Base-by-base conservation (phyloP, 2,329 filamentous ascomycete genomes). In the Lecanicillium sp. region DNA sequence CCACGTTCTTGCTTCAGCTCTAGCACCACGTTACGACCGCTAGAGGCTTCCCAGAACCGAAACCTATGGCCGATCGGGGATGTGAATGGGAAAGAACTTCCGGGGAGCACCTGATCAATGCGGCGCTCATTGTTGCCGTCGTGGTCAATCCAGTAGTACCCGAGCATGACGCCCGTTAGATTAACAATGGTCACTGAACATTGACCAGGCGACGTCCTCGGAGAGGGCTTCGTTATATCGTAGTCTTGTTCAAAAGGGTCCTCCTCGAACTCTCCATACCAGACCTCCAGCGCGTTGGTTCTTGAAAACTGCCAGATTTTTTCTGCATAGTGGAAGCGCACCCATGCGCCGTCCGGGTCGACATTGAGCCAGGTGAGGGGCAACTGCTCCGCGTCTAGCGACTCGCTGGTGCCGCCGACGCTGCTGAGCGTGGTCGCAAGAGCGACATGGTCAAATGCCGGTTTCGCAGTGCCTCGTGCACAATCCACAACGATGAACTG, bases 401-500 rank as follows among this genome's bases (percentile, higher is more conserved):
- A 21, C 36, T 39, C 20, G 15, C n/a, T 21, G 20, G 36, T 23
- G n/a, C 36, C 15, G 32, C 32, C 32, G 32, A n/a, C 32, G 36
- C 36, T 39, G 36, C 36, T 21, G 15, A 41, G 24, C 15, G 23
- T 14, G 12, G n/a, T n/a, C 6, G 23, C 38, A 41, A 41, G 38
- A 5, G 23, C 38, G 23, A 5, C 20, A 29, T 41, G 38, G 24
- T 41, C 23, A 29, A 41, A 41, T 4, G 38, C 38, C 3, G 23
- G 23, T 8, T 24, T 23, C 5, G 12, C 12, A 24, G 20, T 24
- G 38, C 38, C 38, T 27, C 12, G 23, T 41, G 14, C 38, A 27
- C 38, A 41, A 24, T 41, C 23, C 20, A 41, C n/a, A 12, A 29
- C n/a, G 23, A 41, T 41, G 38, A 41, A 41, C 14, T 27, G 38